Conservation (phyloP, 352 stramenopile genomes). For the Globisporangium nagaii region DNA sequence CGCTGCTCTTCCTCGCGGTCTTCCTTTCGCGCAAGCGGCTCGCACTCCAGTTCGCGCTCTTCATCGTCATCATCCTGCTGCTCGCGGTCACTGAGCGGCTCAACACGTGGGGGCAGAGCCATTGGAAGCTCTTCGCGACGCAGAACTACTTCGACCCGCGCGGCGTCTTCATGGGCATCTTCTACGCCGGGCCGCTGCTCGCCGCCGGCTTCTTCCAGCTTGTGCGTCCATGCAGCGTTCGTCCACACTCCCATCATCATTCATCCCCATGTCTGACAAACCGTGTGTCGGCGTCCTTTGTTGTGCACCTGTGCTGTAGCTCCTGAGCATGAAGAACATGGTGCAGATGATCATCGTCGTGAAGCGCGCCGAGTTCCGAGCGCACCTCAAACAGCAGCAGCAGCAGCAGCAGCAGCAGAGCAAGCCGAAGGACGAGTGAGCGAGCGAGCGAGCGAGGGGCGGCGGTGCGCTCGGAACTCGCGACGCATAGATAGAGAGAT, state of each 20-base stretch:
- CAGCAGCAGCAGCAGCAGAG: slow-evolving; percentile 37
- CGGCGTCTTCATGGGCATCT: slow-evolving; percentile 81
- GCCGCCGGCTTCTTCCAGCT: slow-evolving; percentile 74
- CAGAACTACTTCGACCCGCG: slow-evolving; percentile 81
- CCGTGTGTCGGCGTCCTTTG: background rate
- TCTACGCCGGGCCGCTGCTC: slow-evolving; percentile 73
- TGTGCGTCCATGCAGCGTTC: slow-evolving; percentile 14
- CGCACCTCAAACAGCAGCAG: slow-evolving; percentile 35
- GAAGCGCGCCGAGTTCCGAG: slow-evolving; percentile 63
- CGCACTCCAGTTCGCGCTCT: slow-evolving; percentile 55
- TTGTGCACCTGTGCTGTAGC: slow-evolving; percentile 15
- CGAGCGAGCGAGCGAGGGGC: background rate
- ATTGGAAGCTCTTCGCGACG: slow-evolving; percentile 64
- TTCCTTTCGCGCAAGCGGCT: slow-evolving; percentile 54
- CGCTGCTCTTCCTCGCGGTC: slow-evolving; percentile 43
- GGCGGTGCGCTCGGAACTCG: too few species aligned
- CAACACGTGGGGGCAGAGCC: slow-evolving; percentile 50
- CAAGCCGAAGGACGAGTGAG: slow-evolving; percentile 38
- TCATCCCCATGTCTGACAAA: background rate
- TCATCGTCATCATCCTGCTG: slow-evolving; percentile 55
- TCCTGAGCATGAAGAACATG: slow-evolving; percentile 78
- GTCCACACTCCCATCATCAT: background rate
- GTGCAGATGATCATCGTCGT: slow-evolving; percentile 73
- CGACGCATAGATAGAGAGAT: too few species aligned
- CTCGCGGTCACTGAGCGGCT: slow-evolving; percentile 51